These are phyloP conservation scores for Cladosporium sp. DNA, from an alignment of 2,329 filamentous ascomycete species.

Conservation along the genomic window DNA sequence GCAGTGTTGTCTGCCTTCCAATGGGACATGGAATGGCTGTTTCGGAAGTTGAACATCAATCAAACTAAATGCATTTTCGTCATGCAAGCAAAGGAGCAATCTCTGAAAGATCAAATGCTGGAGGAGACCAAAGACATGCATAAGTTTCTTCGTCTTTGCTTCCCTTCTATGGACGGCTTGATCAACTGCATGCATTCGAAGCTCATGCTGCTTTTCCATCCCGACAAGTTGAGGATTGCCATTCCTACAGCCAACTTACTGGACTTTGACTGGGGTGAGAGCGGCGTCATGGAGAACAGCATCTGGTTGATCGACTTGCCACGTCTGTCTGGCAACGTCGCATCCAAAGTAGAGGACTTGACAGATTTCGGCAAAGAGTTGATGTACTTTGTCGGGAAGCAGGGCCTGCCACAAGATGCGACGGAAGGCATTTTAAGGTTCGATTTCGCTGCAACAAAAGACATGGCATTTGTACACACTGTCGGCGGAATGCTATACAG, in stretches of 20 bases:
- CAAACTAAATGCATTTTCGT: conserved; percentile 55
- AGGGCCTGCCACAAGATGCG: conserved; percentile 64
- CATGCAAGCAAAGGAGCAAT: conserved; percentile 57
- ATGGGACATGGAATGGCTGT: conserved; percentile 79
- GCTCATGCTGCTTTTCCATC: conserved; percentile 82
- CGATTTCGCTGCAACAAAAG: conserved; percentile 73
- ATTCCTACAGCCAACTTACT: conserved; percentile 86
- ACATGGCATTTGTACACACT: conserved; percentile 79
- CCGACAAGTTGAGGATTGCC: conserved; percentile 71
- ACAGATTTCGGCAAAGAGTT: conserved; percentile 70
- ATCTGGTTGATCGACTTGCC: conserved; percentile 94
- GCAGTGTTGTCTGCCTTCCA: conserved; percentile 85
- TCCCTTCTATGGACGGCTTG: conserved; percentile 74
- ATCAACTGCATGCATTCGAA: conserved; percentile 89
- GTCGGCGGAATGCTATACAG: conserved; percentile 51
- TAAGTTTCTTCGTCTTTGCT: conserved; percentile 64
- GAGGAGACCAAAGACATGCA: conserved; percentile 32
- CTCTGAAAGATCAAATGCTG: conserved; percentile 36
- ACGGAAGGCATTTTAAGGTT: conserved; percentile 71
- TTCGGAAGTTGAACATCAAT: conserved; percentile 56
- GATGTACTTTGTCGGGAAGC: conserved; percentile 66
- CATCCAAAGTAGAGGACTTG: conserved; percentile 34
- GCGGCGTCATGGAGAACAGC: conserved; percentile 80
- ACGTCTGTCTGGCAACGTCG: conserved; percentile 42
- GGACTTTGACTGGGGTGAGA: conserved; percentile 86